A percentile compares a stretch with the other conserved stretches of the same genome.
Evolutionary conservation across 257 asterid genomes (phyloP).

Genomic region (Solanum lignicaule): DNA sequence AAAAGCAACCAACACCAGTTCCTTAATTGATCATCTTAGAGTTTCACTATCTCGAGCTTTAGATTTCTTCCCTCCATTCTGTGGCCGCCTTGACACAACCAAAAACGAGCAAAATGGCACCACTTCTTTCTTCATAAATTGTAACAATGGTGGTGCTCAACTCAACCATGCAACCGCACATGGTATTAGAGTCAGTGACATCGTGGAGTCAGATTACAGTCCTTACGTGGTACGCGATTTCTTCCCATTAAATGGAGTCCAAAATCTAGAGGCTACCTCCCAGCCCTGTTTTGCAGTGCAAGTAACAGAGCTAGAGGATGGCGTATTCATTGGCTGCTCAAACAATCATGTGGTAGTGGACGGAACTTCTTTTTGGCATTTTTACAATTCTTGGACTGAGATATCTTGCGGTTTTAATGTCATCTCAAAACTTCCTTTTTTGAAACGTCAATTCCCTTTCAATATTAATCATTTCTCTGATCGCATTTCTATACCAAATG

Average conservation of each 20-base stretch:
- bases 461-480: neutral
- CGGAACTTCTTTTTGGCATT: constrained; percentile 37
- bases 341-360: constrained; percentile 25
- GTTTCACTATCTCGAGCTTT: constrained; percentile 21
- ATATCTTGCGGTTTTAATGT: constrained; percentile 14
- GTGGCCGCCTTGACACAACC: constrained; percentile 15
- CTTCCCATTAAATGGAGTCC: constrained; percentile 16
- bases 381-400: neutral
- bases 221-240: constrained; percentile 16
- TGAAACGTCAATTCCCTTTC: constrained; percentile 18
- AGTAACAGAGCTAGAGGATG: constrained; percentile 33
- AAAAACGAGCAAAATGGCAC: neutral
- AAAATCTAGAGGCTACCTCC: constrained; percentile 12
- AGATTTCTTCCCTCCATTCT: constrained; percentile 26
- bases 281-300: constrained; percentile 32
- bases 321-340: constrained; percentile 27
- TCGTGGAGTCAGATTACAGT: constrained; percentile 2
- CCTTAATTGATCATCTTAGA: constrained; percentile 25
- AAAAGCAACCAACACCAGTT: neutral
- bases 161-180: constrained; percentile 7
- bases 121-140: neutral
- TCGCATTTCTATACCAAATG: neutral
- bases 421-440: constrained; percentile 13
- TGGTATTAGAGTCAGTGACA: constrained; percentile 4
- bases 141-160: constrained; percentile 4